Conservation (phyloP, 441 rosid genomes). For the Populus tomentosa region DNA sequence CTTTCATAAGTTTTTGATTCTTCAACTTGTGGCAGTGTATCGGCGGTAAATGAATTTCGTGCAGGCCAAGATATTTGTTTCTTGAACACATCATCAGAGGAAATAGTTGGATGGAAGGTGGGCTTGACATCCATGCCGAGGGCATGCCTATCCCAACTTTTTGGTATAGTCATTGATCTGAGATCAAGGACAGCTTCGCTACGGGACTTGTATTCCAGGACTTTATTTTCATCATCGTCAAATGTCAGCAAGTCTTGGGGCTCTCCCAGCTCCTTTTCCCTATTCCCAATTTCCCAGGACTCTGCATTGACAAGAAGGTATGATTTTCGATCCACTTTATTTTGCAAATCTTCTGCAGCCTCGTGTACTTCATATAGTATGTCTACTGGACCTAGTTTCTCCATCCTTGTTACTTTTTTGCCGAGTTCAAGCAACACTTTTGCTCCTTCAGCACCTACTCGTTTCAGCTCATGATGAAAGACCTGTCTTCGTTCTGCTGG, state of each 20-base stretch:
- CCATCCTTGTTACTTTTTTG: slow-evolving; percentile 76
- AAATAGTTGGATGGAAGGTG: slow-evolving; percentile 16
- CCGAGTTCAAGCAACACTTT: slow-evolving; percentile 70
- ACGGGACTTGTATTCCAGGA: slow-evolving; percentile 53
- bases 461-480: slow-evolving; percentile 62
- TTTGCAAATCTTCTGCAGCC: slow-evolving; percentile 79
- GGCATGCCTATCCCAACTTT: slow-evolving; percentile 35
- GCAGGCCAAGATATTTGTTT: slow-evolving; percentile 62
- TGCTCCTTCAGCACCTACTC: slow-evolving; percentile 81
- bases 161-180: slow-evolving; percentile 34
- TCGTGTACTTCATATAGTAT: slow-evolving; percentile 60
- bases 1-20: slow-evolving; percentile 48
- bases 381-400: slow-evolving; percentile 53
- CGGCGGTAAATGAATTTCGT: slow-evolving; percentile 31
- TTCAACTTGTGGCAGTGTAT: slow-evolving; percentile 33
- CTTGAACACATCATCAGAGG: slow-evolving; percentile 16
- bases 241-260: slow-evolving; percentile 54
- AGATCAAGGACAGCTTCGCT: slow-evolving; percentile 79
- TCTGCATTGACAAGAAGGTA: slow-evolving; percentile 78
- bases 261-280: slow-evolving; percentile 35
- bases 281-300: slow-evolving; percentile 67
- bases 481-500: slow-evolving; percentile 75
- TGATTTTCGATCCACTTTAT: slow-evolving; percentile 68
- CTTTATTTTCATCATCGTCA: slow-evolving; percentile 40
- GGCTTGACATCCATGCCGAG: slow-evolving; percentile 20